Evolutionary conservation across 495 filamentous ascomycete genomes (phyloP), one percentile per base, ranked within the genome.

Genomic region (Talaromyces ruber): DNA sequence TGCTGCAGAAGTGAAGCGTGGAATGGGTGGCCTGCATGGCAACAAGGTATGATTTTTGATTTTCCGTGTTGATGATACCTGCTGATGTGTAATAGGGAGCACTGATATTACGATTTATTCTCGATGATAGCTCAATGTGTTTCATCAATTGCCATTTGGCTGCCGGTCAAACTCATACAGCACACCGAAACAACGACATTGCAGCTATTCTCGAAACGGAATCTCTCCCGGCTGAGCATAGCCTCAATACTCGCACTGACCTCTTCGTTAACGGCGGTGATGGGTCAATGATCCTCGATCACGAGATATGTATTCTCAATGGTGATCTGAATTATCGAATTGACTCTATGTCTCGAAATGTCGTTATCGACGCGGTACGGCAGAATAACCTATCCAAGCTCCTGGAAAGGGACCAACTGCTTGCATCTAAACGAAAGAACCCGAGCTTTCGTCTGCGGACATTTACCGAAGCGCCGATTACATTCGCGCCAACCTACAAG

Each of bases 291-390:
- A 89, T 98, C 56, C 83, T 97, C 57, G 94, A 98, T 66, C 93
- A 98, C 67, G 94, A 98, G 72, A 87, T 98, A 21, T 98, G 94
- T 68, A 86, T 98, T 57, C 74, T 97, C 21, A 97, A 98, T 69
- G 94, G 94, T 18, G 94, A 98, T 69, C 84, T 98, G 50, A 98
- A 98, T 72, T 98, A 98, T 74, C 92, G 94, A 45, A 98, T 98
- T 67, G 94, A 98, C 72, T 88, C 92, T n/a, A 96, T 97, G 81
- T 87, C 88, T 21, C 88, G 94, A 9, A 89, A 97, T 67, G 89
- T 89, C 7, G 92, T 98, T 37, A 88, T 98, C 57, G 86, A 86
- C 60, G 90, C 88, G 0, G 80, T 97, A 58, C 88, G 87, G 47
- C 76, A 84, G 53, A 86, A 87, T 63, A 96, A 97, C 66, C 81